Evolutionary conservation across 2,329 filamentous ascomycete genomes (phyloP), one percentile per base, ranked within the genome.

Genomic region (Arachnopeziza araneosa): DNA sequence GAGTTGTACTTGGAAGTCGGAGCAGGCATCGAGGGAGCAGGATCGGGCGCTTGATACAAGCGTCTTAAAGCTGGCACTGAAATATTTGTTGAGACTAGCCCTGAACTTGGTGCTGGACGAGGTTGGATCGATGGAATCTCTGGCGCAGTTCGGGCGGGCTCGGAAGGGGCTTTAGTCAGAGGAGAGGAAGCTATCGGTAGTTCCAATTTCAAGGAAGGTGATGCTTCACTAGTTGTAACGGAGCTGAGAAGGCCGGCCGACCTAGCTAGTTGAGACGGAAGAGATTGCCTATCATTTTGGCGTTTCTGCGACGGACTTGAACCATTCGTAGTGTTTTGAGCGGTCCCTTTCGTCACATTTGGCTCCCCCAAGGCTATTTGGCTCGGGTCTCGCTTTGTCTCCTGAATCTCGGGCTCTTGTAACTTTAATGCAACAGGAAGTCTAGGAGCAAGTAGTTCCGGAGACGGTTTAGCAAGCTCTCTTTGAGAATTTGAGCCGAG

Each of bases 101-200:
- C 44, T 12, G 54, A 58, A 55, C 58, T 48, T 55, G 17, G 52
- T 21, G 14, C 52, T 48, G 30, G 55, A 56, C 24, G 52, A 24
- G 26, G 60, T 54, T 21, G 56, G 58, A 51, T 62, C 56, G 19
- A 36, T 52, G 36, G 50, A 50, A 19, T 6, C 10, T 19, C n/a
- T 32, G 52, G 32, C 32, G 52, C 52, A 17, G 21, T 54, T 32
- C 32, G 10, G 32, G 24, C n/a, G n/a, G 36, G 36, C 36, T 44
- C 36, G 36, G 17, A 14, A 44, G 17, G 12, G 36, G 12, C 17
- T 19, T 44, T 44, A 4, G 12, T 54, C 24, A 32, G 26, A 19
- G 8, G 52, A 19, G 9, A 54, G 32, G 21, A 21, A 21, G n/a
- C 4, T 1, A n/a, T 26, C 58, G 30, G 12, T 57, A 59, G 6